Evolutionary conservation across 768 basidiomycete genomes (phyloP).

Genomic region (Termitomyces eurrhizus): DNA sequence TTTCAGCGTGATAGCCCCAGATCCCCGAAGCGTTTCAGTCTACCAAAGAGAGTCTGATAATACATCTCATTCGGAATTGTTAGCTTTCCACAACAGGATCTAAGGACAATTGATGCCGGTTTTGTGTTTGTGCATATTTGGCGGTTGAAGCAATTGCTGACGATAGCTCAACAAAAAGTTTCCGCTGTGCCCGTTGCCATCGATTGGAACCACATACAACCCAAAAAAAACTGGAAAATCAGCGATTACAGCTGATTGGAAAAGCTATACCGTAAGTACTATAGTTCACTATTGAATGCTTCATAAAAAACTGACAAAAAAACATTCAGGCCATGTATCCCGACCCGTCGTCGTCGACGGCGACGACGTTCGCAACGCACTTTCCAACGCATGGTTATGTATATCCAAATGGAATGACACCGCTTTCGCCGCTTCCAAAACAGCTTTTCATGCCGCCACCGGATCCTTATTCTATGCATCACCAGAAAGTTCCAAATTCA

Average conservation of each 20-base stretch:
- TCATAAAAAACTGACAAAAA: neutral
- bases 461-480: constrained; percentile 10
- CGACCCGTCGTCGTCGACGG: constrained; percentile 10
- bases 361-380: constrained; percentile 4
- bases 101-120: neutral
- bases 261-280: neutral
- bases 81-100: neutral
- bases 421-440: constrained; percentile 59
- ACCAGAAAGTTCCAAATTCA: constrained; percentile 2
- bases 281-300: neutral
- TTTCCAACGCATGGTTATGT: constrained; percentile 11
- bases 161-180: constrained; percentile 4
- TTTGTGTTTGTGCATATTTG: constrained; percentile 7
- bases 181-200: constrained; percentile 3
- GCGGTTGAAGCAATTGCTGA: neutral
- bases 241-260: neutral
- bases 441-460: constrained; percentile 51
- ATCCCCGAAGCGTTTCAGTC: neutral
- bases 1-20: neutral
- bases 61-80: neutral
- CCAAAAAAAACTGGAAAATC: neutral
- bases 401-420: constrained; percentile 14
- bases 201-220: neutral
- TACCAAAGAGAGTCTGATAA: neutral
- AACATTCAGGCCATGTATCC: constrained; percentile 7